Conservation (phyloP, 345 rosid species). For the Populus nigra region DNA sequence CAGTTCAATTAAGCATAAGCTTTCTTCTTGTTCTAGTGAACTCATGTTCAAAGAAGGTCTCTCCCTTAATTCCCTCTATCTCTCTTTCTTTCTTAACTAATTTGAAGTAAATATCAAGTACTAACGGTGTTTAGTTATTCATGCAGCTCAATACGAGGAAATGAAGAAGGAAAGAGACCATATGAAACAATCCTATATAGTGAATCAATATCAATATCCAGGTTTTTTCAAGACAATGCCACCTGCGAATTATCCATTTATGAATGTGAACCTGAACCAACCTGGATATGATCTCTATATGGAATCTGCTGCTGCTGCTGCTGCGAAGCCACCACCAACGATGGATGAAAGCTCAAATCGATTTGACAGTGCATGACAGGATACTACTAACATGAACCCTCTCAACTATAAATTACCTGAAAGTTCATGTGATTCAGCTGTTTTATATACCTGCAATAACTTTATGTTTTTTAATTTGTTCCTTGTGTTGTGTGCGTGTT, state of each 20-base stretch:
- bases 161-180: slow-evolving; percentile 26
- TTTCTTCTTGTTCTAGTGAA: background rate
- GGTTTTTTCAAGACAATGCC: background rate
- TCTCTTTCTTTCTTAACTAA: background rate
- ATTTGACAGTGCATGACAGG: background rate
- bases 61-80: background rate
- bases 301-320: background rate
- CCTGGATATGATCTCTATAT: background rate
- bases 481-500: too few species aligned
- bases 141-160: slow-evolving; percentile 28
- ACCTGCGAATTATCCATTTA: background rate
- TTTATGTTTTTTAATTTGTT: background rate
- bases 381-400: background rate
- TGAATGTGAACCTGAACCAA: background rate
- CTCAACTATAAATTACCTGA: background rate
- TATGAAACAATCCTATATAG: slow-evolving; percentile 2
- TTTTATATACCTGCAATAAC: too few species aligned
- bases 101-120: background rate
- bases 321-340: background rate
- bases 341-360: background rate
- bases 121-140: background rate
- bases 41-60: slow-evolving; percentile 26
- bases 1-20: slow-evolving; percentile 2
- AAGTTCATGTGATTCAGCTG: background rate
- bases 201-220: background rate